Percentiles rank a stretch among this genome's conserved stretches.
These are phyloP conservation scores for Sophora flavescens DNA, from an alignment of 306 rosid genomes.

Conservation along the genomic window DNA sequence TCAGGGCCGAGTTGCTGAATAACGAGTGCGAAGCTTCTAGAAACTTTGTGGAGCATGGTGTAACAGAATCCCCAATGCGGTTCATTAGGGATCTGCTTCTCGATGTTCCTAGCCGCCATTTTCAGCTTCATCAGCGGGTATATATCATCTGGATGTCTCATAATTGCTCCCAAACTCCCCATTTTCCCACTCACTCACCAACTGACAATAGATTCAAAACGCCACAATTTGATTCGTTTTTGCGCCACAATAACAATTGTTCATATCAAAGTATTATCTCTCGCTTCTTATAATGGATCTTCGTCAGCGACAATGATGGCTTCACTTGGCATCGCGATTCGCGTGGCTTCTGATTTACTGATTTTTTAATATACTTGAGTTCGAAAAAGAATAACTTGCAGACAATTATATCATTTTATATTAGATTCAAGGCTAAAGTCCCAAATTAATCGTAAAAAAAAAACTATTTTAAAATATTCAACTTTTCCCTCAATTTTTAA, in stretches of 20 bases:
- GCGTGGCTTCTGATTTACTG: background rate
- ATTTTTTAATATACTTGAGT: too few species aligned
- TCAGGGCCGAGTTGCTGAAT: slow-evolving; percentile 87
- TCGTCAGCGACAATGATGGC: slow-evolving; percentile 9
- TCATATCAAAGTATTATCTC: background rate
- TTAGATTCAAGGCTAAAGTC: too few species aligned
- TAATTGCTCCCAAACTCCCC: slow-evolving; percentile 75
- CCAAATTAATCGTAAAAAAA: too few species aligned
- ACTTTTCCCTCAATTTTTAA: too few species aligned
- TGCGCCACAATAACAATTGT: background rate
- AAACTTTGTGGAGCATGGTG: slow-evolving; percentile 89
- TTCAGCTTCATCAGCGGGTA: slow-evolving; percentile 87
- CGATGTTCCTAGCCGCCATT: slow-evolving; percentile 76
- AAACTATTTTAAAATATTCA: too few species aligned
- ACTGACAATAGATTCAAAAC: background rate
- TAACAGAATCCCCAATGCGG: slow-evolving; percentile 96
- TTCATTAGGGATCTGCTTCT: slow-evolving; percentile 91
- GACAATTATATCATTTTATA: too few species aligned
- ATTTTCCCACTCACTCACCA: slow-evolving; percentile 37
- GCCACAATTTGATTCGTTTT: background rate
- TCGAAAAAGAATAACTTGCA: too few species aligned
- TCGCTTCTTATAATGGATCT: background rate
- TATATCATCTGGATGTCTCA: slow-evolving; percentile 86
- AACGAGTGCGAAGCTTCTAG: slow-evolving; percentile 90
- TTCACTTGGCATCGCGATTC: background rate